Base-by-base conservation (phyloP, 495 filamentous ascomycete species). In the Aspergillus heteromorphus region DNA sequence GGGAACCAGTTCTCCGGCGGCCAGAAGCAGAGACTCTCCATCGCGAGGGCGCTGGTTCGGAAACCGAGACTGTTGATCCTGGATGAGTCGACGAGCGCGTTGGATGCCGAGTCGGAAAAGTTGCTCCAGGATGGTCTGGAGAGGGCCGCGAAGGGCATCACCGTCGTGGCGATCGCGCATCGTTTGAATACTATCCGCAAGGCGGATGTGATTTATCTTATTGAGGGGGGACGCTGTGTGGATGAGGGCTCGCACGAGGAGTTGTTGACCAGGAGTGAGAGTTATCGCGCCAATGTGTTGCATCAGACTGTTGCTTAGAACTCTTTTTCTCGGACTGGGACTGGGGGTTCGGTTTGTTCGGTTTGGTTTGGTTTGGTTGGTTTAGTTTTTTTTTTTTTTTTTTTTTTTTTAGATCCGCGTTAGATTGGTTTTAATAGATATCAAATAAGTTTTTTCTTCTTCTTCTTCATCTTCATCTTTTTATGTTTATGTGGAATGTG, bases 121-220 rank as follows among this genome's bases (percentile, higher is more conserved):
- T 67, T 86, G 29, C 76, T 93, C 16, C 87, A 91, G 66, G 76
- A 78, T 29, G 86, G 85, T 1, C 77, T 92, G 48, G 83, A 85
- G 56, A 68, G 77, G 40, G 81, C 84, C 7, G 72, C 80, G 2
- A 80, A 82, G 55, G 89, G 86, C 11, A 87, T 91, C 25, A 93
- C 86, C 0, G 86, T 86, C 38, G 75, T 92, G 38, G 87, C 83
- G 4, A 84, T 92, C 48, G 89, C 89, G n/a, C 90, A 95, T 70
- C 74, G 89, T 2, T 66, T 93, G 42, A 76, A 77, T 18, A 92
- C 88, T n/a, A 85, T 93, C 19, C 76, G 80, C 21, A 84, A 84
- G 58, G 88, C 88, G 1, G 85, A 92, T 67, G 67, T 78, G 9
- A 95, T 93, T 43, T 84, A 89, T 57, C 80, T 89, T 60, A 79